Base-by-base conservation (phyloP, 2,329 filamentous ascomycete genomes). In the Huntiella savannae region DNA sequence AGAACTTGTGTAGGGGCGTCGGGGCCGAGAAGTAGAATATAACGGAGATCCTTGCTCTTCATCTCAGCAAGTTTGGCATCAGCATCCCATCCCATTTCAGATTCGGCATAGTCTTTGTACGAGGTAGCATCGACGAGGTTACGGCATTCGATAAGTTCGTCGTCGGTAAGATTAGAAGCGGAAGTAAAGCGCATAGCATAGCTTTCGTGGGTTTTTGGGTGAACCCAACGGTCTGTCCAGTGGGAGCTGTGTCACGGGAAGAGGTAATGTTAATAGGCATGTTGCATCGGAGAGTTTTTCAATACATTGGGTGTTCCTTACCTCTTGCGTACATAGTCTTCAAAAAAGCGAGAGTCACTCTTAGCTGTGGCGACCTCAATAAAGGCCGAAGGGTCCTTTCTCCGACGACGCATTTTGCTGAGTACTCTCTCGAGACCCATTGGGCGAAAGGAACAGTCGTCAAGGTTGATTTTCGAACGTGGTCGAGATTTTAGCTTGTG, bases 281-380 rank as follows among this genome's bases (percentile, higher is more conserved):
- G 22, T 28, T 28, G 40, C 5, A 11, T 45, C 43, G 17, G 11
- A 19, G n/a, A 16, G 32, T n/a, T 6, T 33, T 17, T 33, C 17
- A 40, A 4, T 33, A 15, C 4, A 33, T 33, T 35, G 16, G 10
- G 5, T n/a, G 12, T 17, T 15, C n/a, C 46, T 33, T 43, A 49
- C 48, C 48, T 49, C 33, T 49, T 49, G n/a, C 40, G 40, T 2
- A 49, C 43, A 16, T 49, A 43, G 19, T 49, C 48, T 13, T 49
- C 48, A 40, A 49, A 49, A 36, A 49, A 49, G 35, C 39, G 1
- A 88, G 91, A 37, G 86, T 92, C 8, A 81, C 96, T 5, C 95
- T 96, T 57, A 91, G 88, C 22, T 88, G 96, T 47, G 84, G 80
- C 35, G 87, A 91, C 1, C 71, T 98, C 1, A 86, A 91, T 57